A percentile compares a stretch with the other conserved stretches of the same genome.
phyloP scores from a whole-genome alignment of 2,329 filamentous ascomycete genomes.

The Leptoxyphium fumago region DNA sequence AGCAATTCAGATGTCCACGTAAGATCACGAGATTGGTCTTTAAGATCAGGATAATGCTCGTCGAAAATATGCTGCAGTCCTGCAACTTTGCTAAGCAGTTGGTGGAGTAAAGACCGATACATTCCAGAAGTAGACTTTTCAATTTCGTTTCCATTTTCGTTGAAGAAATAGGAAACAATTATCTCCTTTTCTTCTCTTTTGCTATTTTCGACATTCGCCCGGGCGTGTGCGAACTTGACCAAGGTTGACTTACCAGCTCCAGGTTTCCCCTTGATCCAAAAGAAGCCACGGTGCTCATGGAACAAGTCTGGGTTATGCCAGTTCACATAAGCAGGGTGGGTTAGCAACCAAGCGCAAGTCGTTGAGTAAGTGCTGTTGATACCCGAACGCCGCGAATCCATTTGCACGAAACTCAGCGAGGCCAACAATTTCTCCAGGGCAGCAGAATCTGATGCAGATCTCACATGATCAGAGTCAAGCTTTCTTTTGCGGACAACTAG shows the following conservation, averaged over 20 bases:
- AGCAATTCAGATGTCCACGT: conserved; percentile 12
- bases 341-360: conserved; percentile 31
- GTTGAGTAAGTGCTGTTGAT: no score
- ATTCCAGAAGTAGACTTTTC: conserved; percentile 35
- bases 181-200: no score
- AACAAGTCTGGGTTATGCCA: conserved; percentile 21
- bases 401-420: not conserved
- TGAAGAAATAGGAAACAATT: conserved; percentile 32
- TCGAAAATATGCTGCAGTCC: conserved; percentile 23
- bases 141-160: conserved; percentile 28
- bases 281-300: conserved; percentile 13
- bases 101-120: conserved; percentile 35
- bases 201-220: no score
- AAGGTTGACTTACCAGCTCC: conserved; percentile 26
- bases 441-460: no score
- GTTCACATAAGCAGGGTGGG: conserved; percentile 18
- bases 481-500: no score
- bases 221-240: conserved; percentile 16
- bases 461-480: no score
- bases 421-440: not conserved
- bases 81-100: conserved; percentile 26
- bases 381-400: not conserved
- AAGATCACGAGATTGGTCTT: not conserved
- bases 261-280: conserved; percentile 28
- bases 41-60: not conserved